Conservation (phyloP, 2,329 filamentous ascomycete species). For the Neurospora sp. region DNA sequence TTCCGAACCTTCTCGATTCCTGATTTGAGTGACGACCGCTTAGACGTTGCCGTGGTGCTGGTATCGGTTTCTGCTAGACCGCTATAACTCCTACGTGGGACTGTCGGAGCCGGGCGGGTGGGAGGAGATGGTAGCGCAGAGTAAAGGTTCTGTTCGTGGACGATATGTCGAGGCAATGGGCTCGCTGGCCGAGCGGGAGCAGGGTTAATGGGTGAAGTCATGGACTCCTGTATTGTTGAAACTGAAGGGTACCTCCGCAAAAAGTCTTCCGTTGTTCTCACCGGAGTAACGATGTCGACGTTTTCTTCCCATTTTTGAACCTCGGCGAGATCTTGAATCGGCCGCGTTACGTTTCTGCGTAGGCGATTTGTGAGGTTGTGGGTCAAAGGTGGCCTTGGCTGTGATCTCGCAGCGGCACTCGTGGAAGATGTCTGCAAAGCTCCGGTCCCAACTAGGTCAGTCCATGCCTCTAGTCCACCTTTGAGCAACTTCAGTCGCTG, state of each 20-base stretch:
- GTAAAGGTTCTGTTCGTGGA: conserved; percentile 26
- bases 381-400: conserved; percentile 10
- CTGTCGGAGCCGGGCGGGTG: conserved; percentile 55
- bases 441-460: conserved; percentile 64
- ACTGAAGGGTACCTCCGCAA: conserved; percentile 70
- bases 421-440: conserved; percentile 40
- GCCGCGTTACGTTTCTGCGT: conserved; percentile 45
- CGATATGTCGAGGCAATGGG: conserved; percentile 10
- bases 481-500: conserved; percentile 63
- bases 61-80: conserved; percentile 46
- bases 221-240: conserved; percentile 49
- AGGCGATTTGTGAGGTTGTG: conserved; percentile 26
- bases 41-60: conserved; percentile 29
- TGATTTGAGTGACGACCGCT: conserved; percentile 22
- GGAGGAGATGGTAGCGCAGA: conserved; percentile 47
- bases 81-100: conserved; percentile 66
- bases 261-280: conserved; percentile 74
- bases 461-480: conserved; percentile 81
- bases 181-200: conserved; percentile 3
- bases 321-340: conserved; percentile 66
- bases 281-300: conserved; percentile 47
- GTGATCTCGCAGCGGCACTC: conserved; percentile 8
- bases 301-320: conserved; percentile 71
- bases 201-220: conserved; percentile 33
- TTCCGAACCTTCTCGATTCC: conserved; percentile 29